A percentile compares a stretch with the other conserved stretches of the same genome.
These are phyloP conservation scores for Tuber borchii DNA, from an alignment of 495 filamentous ascomycete genomes.

Conservation along the genomic window DNA sequence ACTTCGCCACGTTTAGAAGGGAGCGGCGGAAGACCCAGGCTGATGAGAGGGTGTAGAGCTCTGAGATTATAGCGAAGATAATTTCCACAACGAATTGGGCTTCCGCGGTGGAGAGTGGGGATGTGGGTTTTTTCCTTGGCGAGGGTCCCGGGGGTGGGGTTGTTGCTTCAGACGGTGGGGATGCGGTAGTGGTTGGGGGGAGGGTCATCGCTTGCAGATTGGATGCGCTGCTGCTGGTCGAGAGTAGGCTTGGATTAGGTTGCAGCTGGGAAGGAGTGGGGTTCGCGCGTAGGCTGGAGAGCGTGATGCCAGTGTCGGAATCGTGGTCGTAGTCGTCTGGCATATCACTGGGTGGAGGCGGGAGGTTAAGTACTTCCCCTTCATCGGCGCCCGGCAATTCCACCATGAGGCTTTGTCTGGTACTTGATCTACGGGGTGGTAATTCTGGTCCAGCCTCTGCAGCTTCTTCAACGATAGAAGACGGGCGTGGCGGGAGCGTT, in stretches of 20 bases:
- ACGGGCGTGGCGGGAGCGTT: conserved; percentile 16
- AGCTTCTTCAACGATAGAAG: conserved; percentile 17
- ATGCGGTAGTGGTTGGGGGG: conserved; percentile 24
- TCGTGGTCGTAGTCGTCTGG: conserved; percentile 59
- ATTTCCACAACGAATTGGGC: conserved; percentile 85
- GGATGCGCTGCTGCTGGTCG: neutral
- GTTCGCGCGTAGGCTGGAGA: conserved; percentile 17
- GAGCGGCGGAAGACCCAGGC: conserved; percentile 92
- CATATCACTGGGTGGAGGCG: conserved; percentile 72
- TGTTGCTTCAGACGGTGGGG: conserved; percentile 10
- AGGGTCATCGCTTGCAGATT: conserved; percentile 3
- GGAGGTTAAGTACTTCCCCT: conserved; percentile 46
- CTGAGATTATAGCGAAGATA: conserved; percentile 87
- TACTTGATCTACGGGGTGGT: conserved; percentile 20
- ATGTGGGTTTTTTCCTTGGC: conserved; percentile 25
- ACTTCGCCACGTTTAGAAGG: conserved; percentile 84
- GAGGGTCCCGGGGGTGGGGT: conserved; percentile 30
- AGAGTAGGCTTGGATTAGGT: neutral
- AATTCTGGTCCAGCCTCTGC: conserved; percentile 18
- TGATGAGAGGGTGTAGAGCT: conserved; percentile 91
- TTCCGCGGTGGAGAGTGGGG: conserved; percentile 67
- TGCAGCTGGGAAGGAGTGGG: conserved; percentile 8
- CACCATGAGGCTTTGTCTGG: conserved; percentile 31
- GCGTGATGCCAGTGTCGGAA: conserved; percentile 41
- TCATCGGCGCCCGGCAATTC: conserved; percentile 2